phyloP scores from a whole-genome alignment of 1,139 yeast species.

The Pichia kudriavzevii region DNA sequence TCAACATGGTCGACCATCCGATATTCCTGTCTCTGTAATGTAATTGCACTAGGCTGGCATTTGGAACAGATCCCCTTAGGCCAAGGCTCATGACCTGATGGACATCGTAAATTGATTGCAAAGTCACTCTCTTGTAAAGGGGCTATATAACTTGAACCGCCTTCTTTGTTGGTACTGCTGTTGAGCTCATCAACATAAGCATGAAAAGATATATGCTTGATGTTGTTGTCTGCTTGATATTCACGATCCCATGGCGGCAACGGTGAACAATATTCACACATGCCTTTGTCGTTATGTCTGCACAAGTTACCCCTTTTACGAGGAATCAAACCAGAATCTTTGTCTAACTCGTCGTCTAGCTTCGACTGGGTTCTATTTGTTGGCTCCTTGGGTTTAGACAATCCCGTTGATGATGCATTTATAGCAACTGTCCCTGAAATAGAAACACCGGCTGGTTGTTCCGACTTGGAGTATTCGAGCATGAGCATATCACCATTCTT shows the following conservation, averaged over 20 bases:
- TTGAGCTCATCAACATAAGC: conserved; percentile 71
- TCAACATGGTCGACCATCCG: conserved; percentile 98
- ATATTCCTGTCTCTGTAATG: conserved; percentile 81
- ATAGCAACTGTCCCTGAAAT: conserved; percentile 13
- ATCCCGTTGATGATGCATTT: too few species aligned
- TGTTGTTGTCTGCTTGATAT: conserved; percentile 66
- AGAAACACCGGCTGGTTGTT: conserved; percentile 9
- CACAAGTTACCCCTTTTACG: conserved; percentile 62
- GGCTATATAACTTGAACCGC: conserved; percentile 64
- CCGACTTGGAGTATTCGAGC: conserved; percentile 38
- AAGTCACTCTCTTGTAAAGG: conserved; percentile 73
- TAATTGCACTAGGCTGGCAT: conserved; percentile 94
- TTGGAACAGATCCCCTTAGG: conserved; percentile 94
- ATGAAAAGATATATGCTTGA: conserved; percentile 86
- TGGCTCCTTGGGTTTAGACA: too few species aligned
- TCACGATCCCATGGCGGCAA: conserved; percentile 88
- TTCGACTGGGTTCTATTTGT: conserved; percentile 33
- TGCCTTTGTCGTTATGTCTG: conserved; percentile 85
- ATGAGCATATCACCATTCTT: conserved; percentile 82
- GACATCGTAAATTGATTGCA: conserved; percentile 56
- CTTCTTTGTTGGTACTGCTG: conserved; percentile 59
- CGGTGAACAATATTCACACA: conserved; percentile 97
- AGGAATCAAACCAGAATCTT: conserved; percentile 62
- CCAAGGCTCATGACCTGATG: conserved; percentile 84
- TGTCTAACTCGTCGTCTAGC: conserved; percentile 64